These are phyloP conservation scores for Beta lomatogona DNA, from an alignment of 179 eudicot species.

Conservation along the genomic window DNA sequence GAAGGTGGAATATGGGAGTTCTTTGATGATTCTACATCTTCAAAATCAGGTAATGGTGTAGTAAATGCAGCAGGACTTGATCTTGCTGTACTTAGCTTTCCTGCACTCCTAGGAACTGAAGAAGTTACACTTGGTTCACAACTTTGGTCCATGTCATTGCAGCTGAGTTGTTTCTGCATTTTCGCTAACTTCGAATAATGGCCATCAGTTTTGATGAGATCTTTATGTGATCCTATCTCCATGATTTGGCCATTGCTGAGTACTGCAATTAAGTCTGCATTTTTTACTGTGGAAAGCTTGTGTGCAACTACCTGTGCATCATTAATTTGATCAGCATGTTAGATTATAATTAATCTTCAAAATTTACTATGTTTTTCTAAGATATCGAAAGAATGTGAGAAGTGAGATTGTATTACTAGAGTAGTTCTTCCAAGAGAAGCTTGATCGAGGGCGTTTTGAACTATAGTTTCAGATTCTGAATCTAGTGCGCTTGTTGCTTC, in stretches of 20 bases:
- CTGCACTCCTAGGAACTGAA: slow-evolving; percentile 53
- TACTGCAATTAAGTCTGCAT: slow-evolving; percentile 47
- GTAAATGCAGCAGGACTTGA: slow-evolving; percentile 58
- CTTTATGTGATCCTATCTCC: slow-evolving; percentile 45
- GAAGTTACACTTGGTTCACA: slow-evolving; percentile 32
- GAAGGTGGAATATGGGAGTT: slow-evolving; percentile 33
- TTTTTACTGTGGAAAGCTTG: slow-evolving; percentile 49
- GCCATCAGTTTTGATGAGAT: slow-evolving; percentile 37
- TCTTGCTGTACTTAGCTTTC: slow-evolving; percentile 52
- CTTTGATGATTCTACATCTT: neutral
- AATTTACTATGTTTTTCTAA: neutral
- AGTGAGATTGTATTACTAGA: slow-evolving; percentile 30
- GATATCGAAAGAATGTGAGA: neutral
- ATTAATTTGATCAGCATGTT: neutral
- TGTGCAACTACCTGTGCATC: slow-evolving; percentile 46
- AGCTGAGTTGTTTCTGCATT: slow-evolving; percentile 41
- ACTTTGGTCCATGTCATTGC: slow-evolving; percentile 21
- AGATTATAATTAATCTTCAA: neutral
- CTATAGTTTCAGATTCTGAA: slow-evolving; percentile 45
- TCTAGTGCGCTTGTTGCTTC: slow-evolving; percentile 55
- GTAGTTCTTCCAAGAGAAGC: slow-evolving; percentile 53
- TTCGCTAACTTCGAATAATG: slow-evolving; percentile 43
- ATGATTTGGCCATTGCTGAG: slow-evolving; percentile 34
- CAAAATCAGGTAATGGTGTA: slow-evolving; percentile 39
- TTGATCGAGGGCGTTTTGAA: slow-evolving; percentile 49